Conservation (phyloP, 371 early-diverging fungal species). For the Rhizomucor pusillus region DNA sequence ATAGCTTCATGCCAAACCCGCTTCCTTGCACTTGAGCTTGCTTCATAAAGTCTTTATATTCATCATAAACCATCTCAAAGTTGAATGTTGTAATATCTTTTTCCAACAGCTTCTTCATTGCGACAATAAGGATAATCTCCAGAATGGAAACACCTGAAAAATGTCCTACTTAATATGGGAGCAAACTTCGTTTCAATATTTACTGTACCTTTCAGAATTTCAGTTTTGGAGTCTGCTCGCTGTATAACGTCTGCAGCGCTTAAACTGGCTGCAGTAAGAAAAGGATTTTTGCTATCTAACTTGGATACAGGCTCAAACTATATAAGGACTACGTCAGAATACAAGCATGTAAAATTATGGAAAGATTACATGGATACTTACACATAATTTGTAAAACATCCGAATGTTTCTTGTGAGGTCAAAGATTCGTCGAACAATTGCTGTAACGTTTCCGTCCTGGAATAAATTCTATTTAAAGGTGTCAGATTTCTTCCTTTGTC, state of each 20-base stretch:
- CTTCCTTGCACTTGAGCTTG: constrained; percentile 47
- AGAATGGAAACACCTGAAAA: constrained; percentile 66
- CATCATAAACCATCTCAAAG: constrained; percentile 93
- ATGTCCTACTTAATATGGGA: neutral
- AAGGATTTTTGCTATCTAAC: constrained; percentile 42
- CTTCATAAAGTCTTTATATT: constrained; percentile 81
- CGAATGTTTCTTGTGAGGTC: constrained; percentile 63
- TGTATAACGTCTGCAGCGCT: constrained; percentile 44
- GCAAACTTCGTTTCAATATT: neutral
- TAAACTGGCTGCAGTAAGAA: constrained; percentile 40
- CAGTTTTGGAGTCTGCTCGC: constrained; percentile 59
- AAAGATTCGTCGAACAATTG: constrained; percentile 53
- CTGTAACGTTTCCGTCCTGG: constrained; percentile 44
- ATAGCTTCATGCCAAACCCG: constrained; percentile 68
- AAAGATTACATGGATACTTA: constrained; percentile 25
- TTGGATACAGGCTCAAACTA: constrained; percentile 61
- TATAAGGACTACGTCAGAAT: neutral
- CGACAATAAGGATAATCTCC: constrained; percentile 78
- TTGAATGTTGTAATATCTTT: constrained; percentile 74
- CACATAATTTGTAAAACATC: constrained; percentile 58
- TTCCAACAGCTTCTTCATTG: constrained; percentile 71
- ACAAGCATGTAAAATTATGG: neutral
- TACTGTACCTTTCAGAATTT: constrained; percentile 55
- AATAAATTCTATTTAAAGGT: constrained; percentile 34
- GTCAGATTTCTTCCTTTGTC: neutral